phyloP scores from a whole-genome alignment of 805 yeast species.

The Candida maris region DNA sequence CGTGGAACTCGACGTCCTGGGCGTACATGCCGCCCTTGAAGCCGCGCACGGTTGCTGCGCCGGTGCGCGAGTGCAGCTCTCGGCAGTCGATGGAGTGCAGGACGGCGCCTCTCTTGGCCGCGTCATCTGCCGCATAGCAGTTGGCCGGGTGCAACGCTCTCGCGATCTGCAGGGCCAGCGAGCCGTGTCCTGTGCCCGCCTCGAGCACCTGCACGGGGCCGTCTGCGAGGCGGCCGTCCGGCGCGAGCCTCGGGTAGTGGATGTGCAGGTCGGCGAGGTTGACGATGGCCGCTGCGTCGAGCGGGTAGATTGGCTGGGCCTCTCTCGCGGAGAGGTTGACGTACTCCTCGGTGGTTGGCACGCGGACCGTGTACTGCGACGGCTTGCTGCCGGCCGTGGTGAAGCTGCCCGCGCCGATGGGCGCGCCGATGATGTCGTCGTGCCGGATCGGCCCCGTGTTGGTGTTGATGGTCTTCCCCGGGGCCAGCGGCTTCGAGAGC shows the following conservation, averaged over 20 bases:
- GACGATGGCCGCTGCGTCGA: conserved; percentile 47
- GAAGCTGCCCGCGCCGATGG: conserved; percentile 33
- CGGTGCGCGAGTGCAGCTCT: conserved; percentile 38
- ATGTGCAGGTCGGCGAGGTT: conserved; percentile 44
- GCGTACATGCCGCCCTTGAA: conserved; percentile 42
- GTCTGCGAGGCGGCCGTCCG: conserved; percentile 7
- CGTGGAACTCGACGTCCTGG: conserved; percentile 44
- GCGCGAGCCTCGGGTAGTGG: conserved; percentile 33
- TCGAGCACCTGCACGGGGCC: conserved; percentile 42
- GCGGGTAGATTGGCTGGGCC: conserved; percentile 50
- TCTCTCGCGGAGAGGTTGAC: conserved; percentile 37
- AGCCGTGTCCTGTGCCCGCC: conserved; percentile 57
- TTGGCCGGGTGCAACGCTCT: conserved; percentile 43
- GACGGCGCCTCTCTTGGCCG: conserved; percentile 37
- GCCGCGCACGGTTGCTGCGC: conserved; percentile 35
- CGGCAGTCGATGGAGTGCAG: conserved; percentile 44
- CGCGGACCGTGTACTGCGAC: conserved; percentile 32
- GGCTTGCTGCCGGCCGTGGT: conserved; percentile 13
- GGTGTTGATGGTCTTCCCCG: conserved; percentile 18
- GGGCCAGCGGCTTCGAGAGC: conserved; percentile 29
- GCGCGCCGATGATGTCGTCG: conserved; percentile 36
- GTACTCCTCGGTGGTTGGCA: conserved; percentile 47
- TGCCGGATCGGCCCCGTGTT: conserved; percentile 33
- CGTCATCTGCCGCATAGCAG: conserved; percentile 26
- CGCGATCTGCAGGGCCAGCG: conserved; percentile 42